These are phyloP conservation scores for Irpex sp. DNA, from an alignment of 1,284 basidiomycete genomes.

Conservation along the genomic window DNA sequence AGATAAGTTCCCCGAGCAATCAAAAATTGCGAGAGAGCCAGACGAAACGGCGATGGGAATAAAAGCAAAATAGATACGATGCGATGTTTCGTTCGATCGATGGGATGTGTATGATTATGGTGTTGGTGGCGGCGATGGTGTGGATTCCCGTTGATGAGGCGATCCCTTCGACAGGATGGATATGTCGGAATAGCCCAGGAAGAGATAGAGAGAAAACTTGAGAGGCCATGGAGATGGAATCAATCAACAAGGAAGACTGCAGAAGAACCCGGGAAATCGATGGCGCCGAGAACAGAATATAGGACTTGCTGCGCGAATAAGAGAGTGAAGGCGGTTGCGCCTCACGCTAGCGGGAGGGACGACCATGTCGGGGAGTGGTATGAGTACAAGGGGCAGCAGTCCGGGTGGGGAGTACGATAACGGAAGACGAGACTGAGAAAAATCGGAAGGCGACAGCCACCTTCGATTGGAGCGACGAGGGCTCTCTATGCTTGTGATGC, in stretches of 20 bases:
- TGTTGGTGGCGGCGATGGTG: too few species aligned
- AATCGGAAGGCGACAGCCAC: constrained; percentile 10
- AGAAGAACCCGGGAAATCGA: constrained; percentile 16
- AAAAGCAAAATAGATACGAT: constrained; percentile 29
- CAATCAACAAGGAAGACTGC: constrained; percentile 16
- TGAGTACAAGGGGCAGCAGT: constrained; percentile 21
- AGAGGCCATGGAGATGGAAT: constrained; percentile 9
- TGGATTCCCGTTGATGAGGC: constrained; percentile 17
- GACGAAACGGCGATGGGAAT: constrained; percentile 22
- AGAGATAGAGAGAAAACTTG: constrained; percentile 10
- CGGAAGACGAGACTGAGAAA: constrained; percentile 13
- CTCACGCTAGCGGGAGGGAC: constrained; percentile 27
- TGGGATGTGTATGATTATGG: constrained; percentile 14
- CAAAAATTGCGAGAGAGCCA: constrained; percentile 11
- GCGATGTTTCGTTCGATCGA: constrained; percentile 21
- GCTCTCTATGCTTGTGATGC: constrained; percentile 26
- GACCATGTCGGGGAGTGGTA: constrained; percentile 22
- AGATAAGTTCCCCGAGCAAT: constrained; percentile 8
- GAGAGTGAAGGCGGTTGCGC: constrained; percentile 26
- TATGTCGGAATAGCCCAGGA: constrained; percentile 46
- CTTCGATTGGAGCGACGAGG: constrained; percentile 17
- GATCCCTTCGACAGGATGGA: constrained; percentile 55
- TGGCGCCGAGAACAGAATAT: constrained; percentile 13
- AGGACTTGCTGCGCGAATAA: constrained; percentile 24
- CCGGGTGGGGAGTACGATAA: constrained; percentile 26